Base-by-base conservation (phyloP, 768 basidiomycete species). In the Heimioporus sp. region DNA sequence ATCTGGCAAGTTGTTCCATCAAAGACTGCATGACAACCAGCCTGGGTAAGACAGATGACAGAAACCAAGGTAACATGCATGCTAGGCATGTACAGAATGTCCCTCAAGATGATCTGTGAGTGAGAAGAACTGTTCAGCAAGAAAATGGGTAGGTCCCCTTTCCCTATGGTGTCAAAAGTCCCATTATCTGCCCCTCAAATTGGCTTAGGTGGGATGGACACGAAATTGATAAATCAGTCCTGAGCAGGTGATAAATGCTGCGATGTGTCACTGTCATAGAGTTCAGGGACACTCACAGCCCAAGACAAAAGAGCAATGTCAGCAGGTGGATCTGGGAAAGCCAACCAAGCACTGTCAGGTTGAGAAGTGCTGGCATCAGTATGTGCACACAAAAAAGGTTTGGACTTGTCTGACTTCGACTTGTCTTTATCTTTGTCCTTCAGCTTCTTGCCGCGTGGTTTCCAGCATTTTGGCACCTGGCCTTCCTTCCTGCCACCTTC, bases 61-160 rank as follows among this genome's bases (percentile, higher is more conserved):
- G 62, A 66, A 13, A 68, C 40, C 0, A 69, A 56, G 2, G 51
- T 65, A 35, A 60, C 48, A 9, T 52, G 59, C 45, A 36, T 46
- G 10, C 15, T 10, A 1, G 60, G 66, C 5, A 51, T 48, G n/a
- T 67, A 56, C 5, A 67, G 47, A 53, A 52, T 28, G 30, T 45
- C 45, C 20, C 28, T 28, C 9, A 52, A 17, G 2, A 41, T 16
- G 15, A 52, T 17, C 1, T 11, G 15, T 2, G 41, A 17, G 5
- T 20, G 6, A 1, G 17, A n/a, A 0, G 35, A 7, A 4, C 48
- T 41, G 36, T 49, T 49, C 2, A 34, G 48, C 10, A 49, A 15
- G 4, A 4, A 1, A n/a, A 43, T 49, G 8, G 8, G 12, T 0
- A 49, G 10, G 32, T 43, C 32, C 0, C 41, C 48, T 3, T 43